These are phyloP conservation scores for Aspergillus uvarum DNA, from an alignment of 2,329 filamentous ascomycete species.

Conservation along the genomic window DNA sequence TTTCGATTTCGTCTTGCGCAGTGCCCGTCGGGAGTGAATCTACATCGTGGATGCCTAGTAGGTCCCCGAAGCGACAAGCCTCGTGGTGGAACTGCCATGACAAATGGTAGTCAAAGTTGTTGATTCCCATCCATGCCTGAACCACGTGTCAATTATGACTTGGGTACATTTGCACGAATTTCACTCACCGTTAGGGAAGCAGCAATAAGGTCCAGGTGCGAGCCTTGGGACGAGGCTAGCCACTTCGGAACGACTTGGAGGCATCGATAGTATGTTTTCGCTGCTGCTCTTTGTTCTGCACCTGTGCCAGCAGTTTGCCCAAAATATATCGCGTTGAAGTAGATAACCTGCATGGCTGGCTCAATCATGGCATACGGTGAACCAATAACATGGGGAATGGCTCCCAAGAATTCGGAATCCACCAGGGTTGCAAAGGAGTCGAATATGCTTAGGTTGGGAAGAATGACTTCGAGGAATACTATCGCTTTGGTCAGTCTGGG, in stretches of 20 bases:
- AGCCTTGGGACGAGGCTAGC: slow-evolving; percentile 3
- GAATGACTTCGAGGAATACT: too few relatives aligned
- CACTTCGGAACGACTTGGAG: not conserved
- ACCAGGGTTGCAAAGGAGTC: not conserved
- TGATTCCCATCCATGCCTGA: slow-evolving; percentile 7
- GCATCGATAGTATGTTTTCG: slow-evolving; percentile 5
- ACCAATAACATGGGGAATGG: slow-evolving; percentile 2
- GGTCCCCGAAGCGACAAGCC: slow-evolving; percentile 4
- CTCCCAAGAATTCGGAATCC: not conserved
- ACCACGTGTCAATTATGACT: not conserved
- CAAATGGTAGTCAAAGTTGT: slow-evolving; percentile 12
- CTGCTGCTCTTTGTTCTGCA: not conserved
- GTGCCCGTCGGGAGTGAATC: not conserved
- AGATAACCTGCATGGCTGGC: slow-evolving; percentile 3
- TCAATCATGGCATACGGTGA: slow-evolving; percentile 5
- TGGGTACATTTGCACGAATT: too few relatives aligned
- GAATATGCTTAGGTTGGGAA: not conserved
- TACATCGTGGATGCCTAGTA: slow-evolving; percentile 3
- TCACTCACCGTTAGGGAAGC: not conserved
- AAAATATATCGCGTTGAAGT: slow-evolving; percentile 4
- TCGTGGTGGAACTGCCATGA: slow-evolving; percentile 10
- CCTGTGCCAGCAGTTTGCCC: not conserved
- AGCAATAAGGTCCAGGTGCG: slow-evolving; percentile 6
- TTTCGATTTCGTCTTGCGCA: not conserved
- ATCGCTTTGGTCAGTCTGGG: too few relatives aligned